Evolutionary conservation across 1,284 basidiomycete genomes (phyloP).

Genomic region (Ganoderma sp.): DNA sequence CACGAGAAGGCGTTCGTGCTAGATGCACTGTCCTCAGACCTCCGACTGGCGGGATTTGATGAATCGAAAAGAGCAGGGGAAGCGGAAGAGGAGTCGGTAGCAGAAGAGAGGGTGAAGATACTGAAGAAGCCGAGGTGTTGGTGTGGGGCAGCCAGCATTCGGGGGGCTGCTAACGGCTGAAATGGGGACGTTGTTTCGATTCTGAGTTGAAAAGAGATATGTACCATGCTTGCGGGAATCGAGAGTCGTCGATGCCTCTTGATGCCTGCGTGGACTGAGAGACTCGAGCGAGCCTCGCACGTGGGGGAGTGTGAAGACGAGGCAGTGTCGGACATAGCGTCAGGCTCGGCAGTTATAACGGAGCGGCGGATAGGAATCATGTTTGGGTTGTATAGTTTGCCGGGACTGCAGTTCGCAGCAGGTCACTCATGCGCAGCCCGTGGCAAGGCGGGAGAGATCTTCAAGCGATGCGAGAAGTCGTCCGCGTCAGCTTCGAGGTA

Average conservation of each 20-base stretch:
- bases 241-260: slow-evolving; percentile 44
- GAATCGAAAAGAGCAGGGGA: too few relatives aligned
- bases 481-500: too few relatives aligned
- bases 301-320: slow-evolving; percentile 59
- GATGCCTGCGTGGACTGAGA: slow-evolving; percentile 40
- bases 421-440: slow-evolving; percentile 38
- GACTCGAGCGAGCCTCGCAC: slow-evolving; percentile 38
- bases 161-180: slow-evolving; percentile 23
- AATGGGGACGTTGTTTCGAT: slow-evolving; percentile 47
- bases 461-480: too few relatives aligned
- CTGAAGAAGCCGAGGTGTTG: too few relatives aligned
- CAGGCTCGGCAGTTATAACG: slow-evolving; percentile 61
- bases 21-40: too few relatives aligned
- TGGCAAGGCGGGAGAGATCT: too few relatives aligned
- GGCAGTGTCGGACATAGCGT: slow-evolving; percentile 60
- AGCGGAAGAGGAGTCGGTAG: too few relatives aligned
- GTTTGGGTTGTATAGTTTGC: slow-evolving; percentile 74
- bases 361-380: slow-evolving; percentile 68
- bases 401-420: slow-evolving; percentile 43
- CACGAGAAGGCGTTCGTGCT: too few relatives aligned
- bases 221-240: too few relatives aligned
- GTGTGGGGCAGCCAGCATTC: slow-evolving; percentile 46
- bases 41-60: too few relatives aligned
- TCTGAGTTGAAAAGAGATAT: slow-evolving; percentile 72
- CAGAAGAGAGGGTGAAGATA: too few relatives aligned